A percentile compares a stretch with the other conserved stretches of the same genome.
phyloP scores from a whole-genome alignment of 345 rosid genomes.

The Reutealis trisperma region DNA sequence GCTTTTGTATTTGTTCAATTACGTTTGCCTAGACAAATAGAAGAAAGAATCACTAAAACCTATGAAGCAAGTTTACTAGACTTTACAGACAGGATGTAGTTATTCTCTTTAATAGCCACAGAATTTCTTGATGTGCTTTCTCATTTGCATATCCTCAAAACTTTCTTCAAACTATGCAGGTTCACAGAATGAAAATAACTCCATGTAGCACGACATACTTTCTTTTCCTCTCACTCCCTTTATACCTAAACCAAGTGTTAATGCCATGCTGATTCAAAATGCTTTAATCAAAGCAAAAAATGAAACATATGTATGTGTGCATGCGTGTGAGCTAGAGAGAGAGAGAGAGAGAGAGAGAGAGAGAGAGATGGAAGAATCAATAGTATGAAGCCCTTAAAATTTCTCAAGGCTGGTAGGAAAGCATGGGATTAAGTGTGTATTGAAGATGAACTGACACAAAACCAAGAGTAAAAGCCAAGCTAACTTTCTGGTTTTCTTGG shows the following conservation, averaged over 20 bases:
- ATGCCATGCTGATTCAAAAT: not conserved
- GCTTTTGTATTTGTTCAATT: no score
- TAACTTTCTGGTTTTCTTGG: not conserved
- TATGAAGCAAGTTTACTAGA: no score
- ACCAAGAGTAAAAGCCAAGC: not conserved
- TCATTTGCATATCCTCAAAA: not conserved
- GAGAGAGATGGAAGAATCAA: not conserved
- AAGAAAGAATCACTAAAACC: no score
- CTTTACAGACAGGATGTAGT: no score
- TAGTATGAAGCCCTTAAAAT: not conserved
- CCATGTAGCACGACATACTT: not conserved
- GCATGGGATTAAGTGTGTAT: not conserved
- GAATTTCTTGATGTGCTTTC: no score
- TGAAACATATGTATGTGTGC: not conserved
- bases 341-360: not conserved
- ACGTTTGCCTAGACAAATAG: no score
- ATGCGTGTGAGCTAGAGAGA: not conserved
- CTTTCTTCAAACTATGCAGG: not conserved
- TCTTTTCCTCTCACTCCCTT: no score
- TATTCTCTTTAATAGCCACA: no score
- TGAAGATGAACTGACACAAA: not conserved
- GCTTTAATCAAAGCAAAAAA: not conserved
- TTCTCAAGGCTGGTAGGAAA: not conserved
- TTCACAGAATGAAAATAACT: not conserved
- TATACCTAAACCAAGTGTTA: no score